A percentile compares a stretch with the other conserved stretches of the same genome.
These are phyloP conservation scores for Geosmithia flava DNA, from an alignment of 2,329 filamentous ascomycete genomes.

Conservation along the genomic window DNA sequence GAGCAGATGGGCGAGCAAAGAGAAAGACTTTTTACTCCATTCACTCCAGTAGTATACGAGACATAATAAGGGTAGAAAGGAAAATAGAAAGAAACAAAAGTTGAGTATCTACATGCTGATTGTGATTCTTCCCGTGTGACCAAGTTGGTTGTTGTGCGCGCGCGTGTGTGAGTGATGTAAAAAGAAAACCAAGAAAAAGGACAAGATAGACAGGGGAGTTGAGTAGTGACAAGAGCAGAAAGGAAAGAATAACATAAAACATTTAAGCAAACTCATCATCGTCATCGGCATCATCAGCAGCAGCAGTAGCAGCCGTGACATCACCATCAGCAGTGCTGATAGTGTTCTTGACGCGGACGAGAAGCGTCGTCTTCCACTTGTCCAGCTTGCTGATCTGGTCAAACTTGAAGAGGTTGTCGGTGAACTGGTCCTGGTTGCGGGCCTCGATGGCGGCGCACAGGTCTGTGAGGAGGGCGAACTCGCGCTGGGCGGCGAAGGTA, in stretches of 20 bases:
- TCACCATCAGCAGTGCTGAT: constrained; percentile 50
- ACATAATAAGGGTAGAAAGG: no score
- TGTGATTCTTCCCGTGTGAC: background rate
- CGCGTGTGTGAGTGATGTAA: constrained; percentile 6
- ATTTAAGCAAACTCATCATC: constrained; percentile 1
- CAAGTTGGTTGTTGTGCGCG: background rate
- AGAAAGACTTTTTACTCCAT: no score
- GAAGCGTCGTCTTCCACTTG: constrained; percentile 88
- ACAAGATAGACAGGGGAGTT: background rate
- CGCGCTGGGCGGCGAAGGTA: constrained; percentile 63
- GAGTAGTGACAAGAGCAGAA: background rate
- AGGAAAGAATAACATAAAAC: background rate
- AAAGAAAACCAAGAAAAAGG: constrained; percentile 3
- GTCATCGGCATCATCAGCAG: background rate
- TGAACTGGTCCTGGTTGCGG: constrained; percentile 70
- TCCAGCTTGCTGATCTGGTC: constrained; percentile 90
- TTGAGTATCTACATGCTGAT: background rate
- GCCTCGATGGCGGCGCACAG: constrained; percentile 63
- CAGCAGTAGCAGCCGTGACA: constrained; percentile 19
- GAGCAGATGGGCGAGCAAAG: no score
- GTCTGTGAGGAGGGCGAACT: constrained; percentile 71
- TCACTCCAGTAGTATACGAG: no score
- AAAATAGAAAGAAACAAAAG: background rate
- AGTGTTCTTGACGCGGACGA: constrained; percentile 70
- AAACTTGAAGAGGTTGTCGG: constrained; percentile 77